phyloP scores from a whole-genome alignment of 225 moss, liverwort and hornwort genomes.

The Asterella californica region DNA sequence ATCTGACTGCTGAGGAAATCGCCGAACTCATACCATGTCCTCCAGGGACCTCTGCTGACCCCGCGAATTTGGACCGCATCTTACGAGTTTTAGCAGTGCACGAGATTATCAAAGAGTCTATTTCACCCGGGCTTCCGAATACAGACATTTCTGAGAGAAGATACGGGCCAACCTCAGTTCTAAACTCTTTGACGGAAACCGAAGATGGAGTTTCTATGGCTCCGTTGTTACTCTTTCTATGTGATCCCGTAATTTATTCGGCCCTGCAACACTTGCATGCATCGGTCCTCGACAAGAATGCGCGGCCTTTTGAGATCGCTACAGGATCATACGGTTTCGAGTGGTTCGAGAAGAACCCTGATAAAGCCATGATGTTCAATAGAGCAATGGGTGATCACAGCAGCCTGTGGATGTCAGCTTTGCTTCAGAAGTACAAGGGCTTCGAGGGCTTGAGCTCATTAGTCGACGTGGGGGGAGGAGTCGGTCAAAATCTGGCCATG shows the following conservation, averaged over 20 bases:
- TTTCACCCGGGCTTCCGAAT: neutral
- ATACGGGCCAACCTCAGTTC: neutral
- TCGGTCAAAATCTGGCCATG: neutral
- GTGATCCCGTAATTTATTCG: neutral
- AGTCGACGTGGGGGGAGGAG: constrained; percentile 21
- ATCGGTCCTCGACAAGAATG: neutral
- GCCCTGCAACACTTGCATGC: neutral
- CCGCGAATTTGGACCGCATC: neutral
- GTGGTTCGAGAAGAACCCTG: neutral
- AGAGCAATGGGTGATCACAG: too few relatives aligned
- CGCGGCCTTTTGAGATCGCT: neutral
- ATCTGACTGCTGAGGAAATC: neutral
- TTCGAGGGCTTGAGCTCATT: neutral
- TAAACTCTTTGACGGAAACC: neutral
- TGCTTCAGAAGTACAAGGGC: neutral
- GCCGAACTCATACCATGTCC: neutral
- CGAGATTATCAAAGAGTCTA: neutral
- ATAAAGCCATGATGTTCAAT: neutral
- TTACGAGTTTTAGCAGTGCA: neutral
- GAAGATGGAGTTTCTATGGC: neutral
- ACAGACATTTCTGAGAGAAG: neutral
- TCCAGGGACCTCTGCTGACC: neutral
- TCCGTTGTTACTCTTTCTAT: neutral
- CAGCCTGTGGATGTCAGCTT: too few relatives aligned
- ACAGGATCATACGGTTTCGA: neutral